Conservation (phyloP, 78 protist genomes). For the Dictyostelium citrinum region DNA sequence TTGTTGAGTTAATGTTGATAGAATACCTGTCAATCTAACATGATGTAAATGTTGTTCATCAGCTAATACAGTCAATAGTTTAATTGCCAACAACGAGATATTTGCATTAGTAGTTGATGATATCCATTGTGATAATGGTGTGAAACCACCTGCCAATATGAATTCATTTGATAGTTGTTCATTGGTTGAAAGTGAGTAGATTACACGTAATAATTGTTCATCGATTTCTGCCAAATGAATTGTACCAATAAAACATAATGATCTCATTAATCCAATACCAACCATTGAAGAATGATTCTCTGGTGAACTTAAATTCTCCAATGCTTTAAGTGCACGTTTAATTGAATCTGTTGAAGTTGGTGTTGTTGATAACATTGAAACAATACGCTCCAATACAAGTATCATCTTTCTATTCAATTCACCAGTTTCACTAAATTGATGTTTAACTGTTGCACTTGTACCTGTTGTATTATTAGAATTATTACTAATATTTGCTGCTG, state of each 20-base stretch:
- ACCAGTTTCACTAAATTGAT: conserved; percentile 64
- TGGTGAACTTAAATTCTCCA: conserved; percentile 38
- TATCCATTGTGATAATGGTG: neutral
- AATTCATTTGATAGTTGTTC: conserved; percentile 41
- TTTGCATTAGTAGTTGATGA: neutral
- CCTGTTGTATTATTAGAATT: neutral
- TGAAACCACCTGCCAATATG: conserved; percentile 9
- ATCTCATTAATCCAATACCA: conserved; percentile 9
- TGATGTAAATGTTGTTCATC: conserved; percentile 51
- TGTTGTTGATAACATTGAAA: neutral
- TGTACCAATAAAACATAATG: neutral
- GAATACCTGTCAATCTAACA: conserved; percentile 14
- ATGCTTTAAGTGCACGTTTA: conserved; percentile 55
- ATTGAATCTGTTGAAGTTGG: neutral
- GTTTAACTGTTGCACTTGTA: neutral
- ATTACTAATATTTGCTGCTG: neutral
- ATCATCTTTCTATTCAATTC: conserved; percentile 56
- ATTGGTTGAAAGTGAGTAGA: conserved; percentile 21
- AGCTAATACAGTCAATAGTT: conserved; percentile 34
- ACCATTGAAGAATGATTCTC: conserved; percentile 6
- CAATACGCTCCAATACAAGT: conserved; percentile 36
- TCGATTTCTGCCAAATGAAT: neutral
- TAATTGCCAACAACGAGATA: neutral
- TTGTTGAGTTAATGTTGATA: neutral
- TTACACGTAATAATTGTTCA: conserved; percentile 4